Evolutionary conservation across 2,329 filamentous ascomycete species (phyloP).

Genomic region (Aspergillus brunneoviolaceus): DNA sequence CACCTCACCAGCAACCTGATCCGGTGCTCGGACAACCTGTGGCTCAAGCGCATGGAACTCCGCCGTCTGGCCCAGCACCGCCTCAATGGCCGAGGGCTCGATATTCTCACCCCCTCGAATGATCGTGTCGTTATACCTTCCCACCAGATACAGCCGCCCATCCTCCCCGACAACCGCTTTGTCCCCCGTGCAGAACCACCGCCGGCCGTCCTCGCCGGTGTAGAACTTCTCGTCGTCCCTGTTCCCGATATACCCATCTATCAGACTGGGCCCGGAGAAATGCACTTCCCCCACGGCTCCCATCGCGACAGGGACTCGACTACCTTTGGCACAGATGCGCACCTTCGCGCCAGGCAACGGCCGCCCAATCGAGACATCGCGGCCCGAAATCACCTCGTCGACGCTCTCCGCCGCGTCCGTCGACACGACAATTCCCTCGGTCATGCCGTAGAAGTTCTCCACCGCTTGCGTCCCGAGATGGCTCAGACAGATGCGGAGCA

Average conservation of each 20-base stretch:
- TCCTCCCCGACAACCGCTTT: constrained; percentile 16
- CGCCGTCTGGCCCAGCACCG: constrained; percentile 9
- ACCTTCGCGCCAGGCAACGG: neutral
- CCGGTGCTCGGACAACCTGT: constrained; percentile 9
- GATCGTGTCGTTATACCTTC: constrained; percentile 21
- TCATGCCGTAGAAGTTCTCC: constrained; percentile 20
- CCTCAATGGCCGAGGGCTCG: constrained; percentile 18
- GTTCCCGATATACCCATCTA: constrained; percentile 12
- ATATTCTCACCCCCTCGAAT: constrained; percentile 22
- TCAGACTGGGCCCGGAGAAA: neutral
- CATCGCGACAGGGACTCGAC: neutral
- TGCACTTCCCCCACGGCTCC: neutral
- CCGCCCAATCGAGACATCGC: neutral
- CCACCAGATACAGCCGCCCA: constrained; percentile 17
- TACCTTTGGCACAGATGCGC: neutral
- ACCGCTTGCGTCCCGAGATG: constrained; percentile 13
- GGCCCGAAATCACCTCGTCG: neutral
- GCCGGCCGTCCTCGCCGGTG: constrained; percentile 8
- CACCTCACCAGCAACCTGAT: neutral
- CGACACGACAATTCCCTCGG: constrained; percentile 5
- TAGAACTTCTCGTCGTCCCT: constrained; percentile 14
- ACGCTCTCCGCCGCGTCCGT: neutral
- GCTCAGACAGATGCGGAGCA: constrained; percentile 14
- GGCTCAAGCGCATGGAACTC: constrained; percentile 13
- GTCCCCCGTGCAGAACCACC: constrained; percentile 20